These are phyloP conservation scores for Calocybe gangraenosa DNA, from an alignment of 768 basidiomycete species.

Conservation along the genomic window DNA sequence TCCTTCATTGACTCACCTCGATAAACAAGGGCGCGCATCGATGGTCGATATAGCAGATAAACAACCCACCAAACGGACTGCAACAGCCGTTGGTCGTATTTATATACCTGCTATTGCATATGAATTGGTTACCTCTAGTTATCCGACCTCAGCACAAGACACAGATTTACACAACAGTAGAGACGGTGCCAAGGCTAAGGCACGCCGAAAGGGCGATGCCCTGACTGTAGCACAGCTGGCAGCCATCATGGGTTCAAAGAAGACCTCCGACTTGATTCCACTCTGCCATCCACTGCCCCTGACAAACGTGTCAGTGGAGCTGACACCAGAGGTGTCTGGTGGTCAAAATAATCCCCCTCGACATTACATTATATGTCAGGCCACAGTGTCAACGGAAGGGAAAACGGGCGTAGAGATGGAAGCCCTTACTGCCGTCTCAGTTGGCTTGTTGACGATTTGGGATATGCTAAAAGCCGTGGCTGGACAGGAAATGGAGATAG, in stretches of 20 bases:
- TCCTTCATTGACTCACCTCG: slow-evolving; percentile 64
- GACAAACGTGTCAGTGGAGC: slow-evolving; percentile 60
- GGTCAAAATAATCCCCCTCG: slow-evolving; percentile 13
- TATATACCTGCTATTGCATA: slow-evolving; percentile 63
- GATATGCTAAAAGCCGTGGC: slow-evolving; percentile 92
- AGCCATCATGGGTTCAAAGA: slow-evolving; percentile 84
- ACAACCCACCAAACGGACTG: slow-evolving; percentile 52
- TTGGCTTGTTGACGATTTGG: slow-evolving; percentile 81
- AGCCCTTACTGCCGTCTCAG: slow-evolving; percentile 78
- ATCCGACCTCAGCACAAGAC: slow-evolving; percentile 22
- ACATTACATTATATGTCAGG: slow-evolving; percentile 57
- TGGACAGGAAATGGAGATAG: slow-evolving; percentile 82
- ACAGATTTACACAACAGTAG: slow-evolving; percentile 14
- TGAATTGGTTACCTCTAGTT: slow-evolving; percentile 49
- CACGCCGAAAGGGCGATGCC: slow-evolving; percentile 61
- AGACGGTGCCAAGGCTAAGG: slow-evolving; percentile 43
- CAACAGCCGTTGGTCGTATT: slow-evolving; percentile 75
- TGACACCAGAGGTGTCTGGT: slow-evolving; percentile 41
- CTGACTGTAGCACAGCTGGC: slow-evolving; percentile 79
- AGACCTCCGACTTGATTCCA: slow-evolving; percentile 79
- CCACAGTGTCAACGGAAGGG: slow-evolving; percentile 71
- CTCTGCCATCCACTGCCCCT: slow-evolving; percentile 83
- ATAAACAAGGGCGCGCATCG: slow-evolving; percentile 59
- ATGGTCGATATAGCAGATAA: slow-evolving; percentile 86
- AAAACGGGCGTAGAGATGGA: slow-evolving; percentile 94